phyloP scores from a whole-genome alignment of 108 stramenopile genomes.

The Stephanodiscus triporus region DNA sequence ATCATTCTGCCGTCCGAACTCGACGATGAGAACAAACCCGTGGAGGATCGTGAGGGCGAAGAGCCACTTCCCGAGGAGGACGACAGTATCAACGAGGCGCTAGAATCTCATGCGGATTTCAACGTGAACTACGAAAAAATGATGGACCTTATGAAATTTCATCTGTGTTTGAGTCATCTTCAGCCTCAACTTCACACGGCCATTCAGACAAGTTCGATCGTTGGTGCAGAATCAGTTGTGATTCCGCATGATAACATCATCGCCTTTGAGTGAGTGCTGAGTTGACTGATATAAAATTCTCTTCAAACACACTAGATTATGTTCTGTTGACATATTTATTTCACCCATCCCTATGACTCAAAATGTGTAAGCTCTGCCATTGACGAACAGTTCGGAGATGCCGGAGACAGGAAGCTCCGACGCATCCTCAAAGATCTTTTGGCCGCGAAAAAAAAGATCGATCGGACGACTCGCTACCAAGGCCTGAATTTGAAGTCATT shows the following conservation, averaged over 20 bases:
- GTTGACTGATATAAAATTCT: constrained; percentile 6
- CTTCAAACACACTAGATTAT: background rate
- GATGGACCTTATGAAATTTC: constrained; percentile 37
- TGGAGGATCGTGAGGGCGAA: constrained; percentile 9
- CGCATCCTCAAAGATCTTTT: constrained; percentile 33
- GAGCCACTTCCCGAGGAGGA: constrained; percentile 26
- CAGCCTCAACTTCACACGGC: constrained; percentile 37
- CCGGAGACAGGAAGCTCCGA: constrained; percentile 23
- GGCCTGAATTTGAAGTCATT: constrained; percentile 29
- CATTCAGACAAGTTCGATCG: constrained; percentile 15
- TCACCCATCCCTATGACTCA: background rate
- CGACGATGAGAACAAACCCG: constrained; percentile 7
- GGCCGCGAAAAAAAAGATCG: constrained; percentile 6
- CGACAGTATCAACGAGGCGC: constrained; percentile 23
- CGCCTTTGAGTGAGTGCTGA: constrained; percentile 33
- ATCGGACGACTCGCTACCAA: constrained; percentile 7
- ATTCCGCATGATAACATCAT: constrained; percentile 40
- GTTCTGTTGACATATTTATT: background rate
- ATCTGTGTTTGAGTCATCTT: constrained; percentile 45
- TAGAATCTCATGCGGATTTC: constrained; percentile 33
- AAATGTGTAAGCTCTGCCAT: constrained; percentile 25
- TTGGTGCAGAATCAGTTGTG: constrained; percentile 16
- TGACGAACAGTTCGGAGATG: constrained; percentile 20
- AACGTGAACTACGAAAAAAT: constrained; percentile 14
- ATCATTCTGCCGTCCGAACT: constrained; percentile 30